A percentile compares a stretch with the other conserved stretches of the same genome.
Conservation (phyloP, 768 basidiomycete species). For the Trametes villosa region DNA sequence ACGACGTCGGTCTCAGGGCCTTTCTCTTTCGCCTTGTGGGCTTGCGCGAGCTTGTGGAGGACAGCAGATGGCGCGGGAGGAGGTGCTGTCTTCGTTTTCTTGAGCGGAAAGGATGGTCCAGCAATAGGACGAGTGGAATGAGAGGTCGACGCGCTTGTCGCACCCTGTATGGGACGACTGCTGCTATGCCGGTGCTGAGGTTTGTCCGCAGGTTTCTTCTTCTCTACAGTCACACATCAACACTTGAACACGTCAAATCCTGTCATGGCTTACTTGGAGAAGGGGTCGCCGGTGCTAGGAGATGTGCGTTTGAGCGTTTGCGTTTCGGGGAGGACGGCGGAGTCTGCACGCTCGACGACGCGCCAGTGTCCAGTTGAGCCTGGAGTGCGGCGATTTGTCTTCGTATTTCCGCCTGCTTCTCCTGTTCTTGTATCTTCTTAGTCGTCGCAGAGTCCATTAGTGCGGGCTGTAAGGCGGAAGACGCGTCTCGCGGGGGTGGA, state of each 20-base stretch:
- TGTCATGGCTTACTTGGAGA: slow-evolving; percentile 61
- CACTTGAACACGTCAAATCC: not conserved
- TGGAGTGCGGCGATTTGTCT: slow-evolving; percentile 61
- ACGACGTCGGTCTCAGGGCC: not conserved
- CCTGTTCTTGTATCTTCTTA: slow-evolving; percentile 13
- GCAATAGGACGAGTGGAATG: not conserved
- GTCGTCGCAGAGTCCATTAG: slow-evolving; percentile 24
- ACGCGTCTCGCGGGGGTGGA: not conserved
- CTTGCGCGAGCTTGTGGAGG: slow-evolving; percentile 51
- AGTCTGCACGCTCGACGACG: slow-evolving; percentile 8
- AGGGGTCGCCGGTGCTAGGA: slow-evolving; percentile 61
- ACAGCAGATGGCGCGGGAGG: slow-evolving; percentile 54
- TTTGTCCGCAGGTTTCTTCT: slow-evolving; percentile 47
- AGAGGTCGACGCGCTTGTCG: not conserved
- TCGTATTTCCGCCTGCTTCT: slow-evolving; percentile 52
- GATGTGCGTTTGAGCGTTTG: slow-evolving; percentile 44
- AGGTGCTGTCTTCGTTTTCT: not conserved
- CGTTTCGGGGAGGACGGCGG: slow-evolving; percentile 50
- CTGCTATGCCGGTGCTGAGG: not conserved
- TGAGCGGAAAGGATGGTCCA: slow-evolving; percentile 3
- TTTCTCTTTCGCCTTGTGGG: slow-evolving; percentile 9
- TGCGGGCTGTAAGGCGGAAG: too few species aligned
- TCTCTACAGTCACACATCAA: slow-evolving; percentile 35
- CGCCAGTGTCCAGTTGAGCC: slow-evolving; percentile 50
- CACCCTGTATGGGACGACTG: not conserved